These are phyloP conservation scores for Trichoderma pleuroti DNA, from an alignment of 2,329 filamentous ascomycete genomes.

Conservation along the genomic window DNA sequence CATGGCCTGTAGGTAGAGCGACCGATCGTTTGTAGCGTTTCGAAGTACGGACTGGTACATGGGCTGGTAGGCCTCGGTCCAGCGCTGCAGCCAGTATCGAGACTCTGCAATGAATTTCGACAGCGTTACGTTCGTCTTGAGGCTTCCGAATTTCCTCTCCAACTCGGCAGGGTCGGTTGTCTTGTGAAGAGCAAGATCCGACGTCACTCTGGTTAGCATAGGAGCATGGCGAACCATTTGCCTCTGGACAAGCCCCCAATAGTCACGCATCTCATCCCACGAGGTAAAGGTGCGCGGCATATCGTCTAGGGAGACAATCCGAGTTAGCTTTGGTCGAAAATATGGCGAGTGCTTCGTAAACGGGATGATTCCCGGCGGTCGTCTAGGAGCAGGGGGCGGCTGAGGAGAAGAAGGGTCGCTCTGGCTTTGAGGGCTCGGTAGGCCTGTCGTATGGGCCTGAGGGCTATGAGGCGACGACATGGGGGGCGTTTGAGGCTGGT, in stretches of 20 bases:
- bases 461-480: slow-evolving; percentile 17
- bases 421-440: slow-evolving; percentile 34
- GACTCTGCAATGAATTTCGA: slow-evolving; percentile 35
- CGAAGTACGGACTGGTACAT: slow-evolving; percentile 30
- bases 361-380: slow-evolving; percentile 34
- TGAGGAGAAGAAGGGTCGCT: slow-evolving; percentile 21
- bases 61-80: slow-evolving; percentile 38
- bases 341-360: slow-evolving; percentile 39
- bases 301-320: slow-evolving; percentile 31
- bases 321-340: slow-evolving; percentile 32
- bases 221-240: slow-evolving; percentile 38
- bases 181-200: slow-evolving; percentile 31
- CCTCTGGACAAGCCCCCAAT: slow-evolving; percentile 38
- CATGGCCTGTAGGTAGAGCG: slow-evolving; percentile 36
- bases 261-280: slow-evolving; percentile 36
- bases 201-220: slow-evolving; percentile 32
- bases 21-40: slow-evolving; percentile 25
- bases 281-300: slow-evolving; percentile 33
- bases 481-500: slow-evolving; percentile 30
- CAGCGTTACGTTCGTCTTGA: slow-evolving; percentile 31
- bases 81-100: slow-evolving; percentile 39
- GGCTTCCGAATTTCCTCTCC: slow-evolving; percentile 30
- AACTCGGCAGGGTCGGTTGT: slow-evolving; percentile 29
- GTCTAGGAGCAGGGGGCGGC: slow-evolving; percentile 19
- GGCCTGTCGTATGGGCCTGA: slow-evolving; percentile 21